Evolutionary conservation across 2,329 filamentous ascomycete species (phyloP).

Genomic region (Stachybotrys chlorohalonatus): DNA sequence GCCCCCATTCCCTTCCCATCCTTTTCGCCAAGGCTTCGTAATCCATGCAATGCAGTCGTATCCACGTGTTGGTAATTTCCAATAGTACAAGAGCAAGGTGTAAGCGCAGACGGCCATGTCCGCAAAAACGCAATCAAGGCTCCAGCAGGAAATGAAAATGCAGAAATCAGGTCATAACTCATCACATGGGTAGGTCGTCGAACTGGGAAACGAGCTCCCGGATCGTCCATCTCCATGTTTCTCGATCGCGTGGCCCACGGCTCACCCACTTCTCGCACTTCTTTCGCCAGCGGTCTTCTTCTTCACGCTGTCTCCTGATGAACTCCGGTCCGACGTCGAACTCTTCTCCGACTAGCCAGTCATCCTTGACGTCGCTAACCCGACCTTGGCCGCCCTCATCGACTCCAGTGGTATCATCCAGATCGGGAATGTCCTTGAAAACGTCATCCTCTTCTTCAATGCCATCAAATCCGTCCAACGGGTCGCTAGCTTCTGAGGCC

Average conservation of each 20-base stretch:
- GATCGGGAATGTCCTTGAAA: conserved; percentile 89
- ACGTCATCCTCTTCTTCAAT: conserved; percentile 85
- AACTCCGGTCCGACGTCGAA: conserved; percentile 97
- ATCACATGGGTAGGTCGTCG: conserved; percentile 26
- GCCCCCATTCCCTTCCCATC: background rate
- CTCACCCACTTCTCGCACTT: conserved; percentile 83
- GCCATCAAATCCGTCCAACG: conserved; percentile 57
- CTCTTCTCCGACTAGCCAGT: conserved; percentile 87
- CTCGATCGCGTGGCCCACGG: conserved; percentile 43
- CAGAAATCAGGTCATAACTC: conserved; percentile 3
- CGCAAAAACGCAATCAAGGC: too few relatives aligned
- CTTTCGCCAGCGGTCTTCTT: conserved; percentile 84
- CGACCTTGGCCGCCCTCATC: conserved; percentile 40
- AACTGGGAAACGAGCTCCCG: conserved; percentile 46
- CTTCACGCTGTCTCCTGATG: conserved; percentile 76
- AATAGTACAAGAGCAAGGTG: background rate
- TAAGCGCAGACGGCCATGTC: too few relatives aligned
- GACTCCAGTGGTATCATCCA: conserved; percentile 58
- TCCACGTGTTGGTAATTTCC: conserved; percentile 1
- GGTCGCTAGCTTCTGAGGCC: conserved; percentile 42
- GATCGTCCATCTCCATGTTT: conserved; percentile 71
- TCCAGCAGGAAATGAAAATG: background rate
- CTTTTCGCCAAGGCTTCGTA: background rate
- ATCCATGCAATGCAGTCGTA: background rate
- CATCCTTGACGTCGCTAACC: conserved; percentile 57